Evolutionary conservation across 345 rosid species (phyloP), one percentile per base, ranked within the genome.

Genomic region (Lumnitzera racemosa): DNA sequence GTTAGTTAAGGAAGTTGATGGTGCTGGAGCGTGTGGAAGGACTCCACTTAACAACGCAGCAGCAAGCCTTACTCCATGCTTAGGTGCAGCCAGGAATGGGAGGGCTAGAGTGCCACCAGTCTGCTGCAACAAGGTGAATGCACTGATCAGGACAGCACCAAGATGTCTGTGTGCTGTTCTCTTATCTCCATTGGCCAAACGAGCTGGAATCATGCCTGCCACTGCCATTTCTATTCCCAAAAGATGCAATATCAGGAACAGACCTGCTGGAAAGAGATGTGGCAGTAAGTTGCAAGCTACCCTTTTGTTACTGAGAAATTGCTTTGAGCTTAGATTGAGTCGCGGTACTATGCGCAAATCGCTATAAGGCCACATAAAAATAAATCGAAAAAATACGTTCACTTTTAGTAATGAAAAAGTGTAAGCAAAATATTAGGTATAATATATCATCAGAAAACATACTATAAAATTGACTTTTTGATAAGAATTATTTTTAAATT

Each of bases 101-200:
- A 71, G 68, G 31, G 80, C 80, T 13, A 58, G 54, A 13, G 91
- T 84, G 56, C 79, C 95, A 13, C 86, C 87, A 1, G 53, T 73
- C 51, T 91, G 95, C 60, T 91, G 96, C 76, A 61, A 86, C 36
- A 91, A 81, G 74, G 88, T 88, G 0, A 84, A 75, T 36, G 84
- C 84, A 11, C 70, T 91, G 57, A 75, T 88, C 53, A 77, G 63
- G 64, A 71, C 90, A n/a, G 67, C 88, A 7, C 95, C 98, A 0
- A 83, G 67, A 67, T 91, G 98, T 52, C 84, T 88, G 1, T 86
- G 95, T 57, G 87, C 95, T 11, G 87, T 84, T 24, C 53, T 88
- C 54, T 61, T 91, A 62, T 91, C 98, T 12, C 96, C 96, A 29
- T 49, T 83, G 76, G 88, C 98, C 13, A 88, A 81, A 78, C 77